Evolutionary conservation across 2,329 filamentous ascomycete genomes (phyloP).

Genomic region (Alternaria gansuensis): DNA sequence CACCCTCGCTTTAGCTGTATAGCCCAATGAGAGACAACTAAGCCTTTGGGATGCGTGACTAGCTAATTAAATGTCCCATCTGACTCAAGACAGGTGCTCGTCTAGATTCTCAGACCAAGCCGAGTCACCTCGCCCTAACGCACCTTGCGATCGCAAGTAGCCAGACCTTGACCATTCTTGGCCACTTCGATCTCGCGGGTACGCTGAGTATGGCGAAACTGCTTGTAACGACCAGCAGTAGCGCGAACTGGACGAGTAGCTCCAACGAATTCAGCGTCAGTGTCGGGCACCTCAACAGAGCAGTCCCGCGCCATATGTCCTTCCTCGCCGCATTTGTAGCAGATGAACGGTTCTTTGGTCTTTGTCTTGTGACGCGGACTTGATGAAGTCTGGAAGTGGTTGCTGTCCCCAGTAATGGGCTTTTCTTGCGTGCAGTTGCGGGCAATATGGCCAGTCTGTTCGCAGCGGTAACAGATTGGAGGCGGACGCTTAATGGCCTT

Average conservation of each 20-base stretch:
- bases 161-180: slow-evolving; percentile 25
- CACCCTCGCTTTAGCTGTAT: background rate
- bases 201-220: slow-evolving; percentile 11
- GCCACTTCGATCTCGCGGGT: slow-evolving; percentile 15
- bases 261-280: background rate
- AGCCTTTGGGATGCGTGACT: too few relatives aligned
- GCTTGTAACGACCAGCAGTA: slow-evolving; percentile 8
- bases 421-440: slow-evolving; percentile 13
- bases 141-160: slow-evolving; percentile 30
- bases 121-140: slow-evolving; percentile 26
- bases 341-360: slow-evolving; percentile 10
- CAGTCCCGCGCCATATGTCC: slow-evolving; percentile 25
- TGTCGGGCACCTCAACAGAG: background rate
- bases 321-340: slow-evolving; percentile 24
- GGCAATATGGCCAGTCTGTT: slow-evolving; percentile 10
- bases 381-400: background rate
- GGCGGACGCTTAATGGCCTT: background rate
- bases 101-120: slow-evolving; percentile 23
- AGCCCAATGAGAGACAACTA: too few relatives aligned
- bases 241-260: background rate
- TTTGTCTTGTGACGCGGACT: background rate
- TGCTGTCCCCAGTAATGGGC: background rate
- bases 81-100: background rate
- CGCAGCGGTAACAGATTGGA: slow-evolving; percentile 16
- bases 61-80: background rate